phyloP scores from a whole-genome alignment of 139 green algal genomes.

The Auxenochlorella pyrenoidosa region DNA sequence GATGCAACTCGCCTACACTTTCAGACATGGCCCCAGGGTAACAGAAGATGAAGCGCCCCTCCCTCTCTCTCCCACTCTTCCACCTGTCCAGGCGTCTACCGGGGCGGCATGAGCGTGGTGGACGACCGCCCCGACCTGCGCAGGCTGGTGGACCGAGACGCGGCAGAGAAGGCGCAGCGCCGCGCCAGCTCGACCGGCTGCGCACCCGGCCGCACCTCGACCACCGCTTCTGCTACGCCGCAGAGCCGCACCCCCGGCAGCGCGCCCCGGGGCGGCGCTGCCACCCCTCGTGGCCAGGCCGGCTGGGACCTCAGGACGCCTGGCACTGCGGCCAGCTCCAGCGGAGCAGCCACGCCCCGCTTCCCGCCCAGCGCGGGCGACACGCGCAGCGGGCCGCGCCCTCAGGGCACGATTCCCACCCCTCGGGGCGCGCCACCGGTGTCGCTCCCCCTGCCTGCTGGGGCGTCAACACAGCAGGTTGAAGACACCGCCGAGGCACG shows the following conservation, averaged over 20 bases:
- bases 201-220: neutral
- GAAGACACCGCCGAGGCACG: neutral
- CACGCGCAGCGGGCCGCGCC: neutral
- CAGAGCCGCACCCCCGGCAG: slow-evolving; percentile 2
- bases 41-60: no score
- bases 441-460: neutral
- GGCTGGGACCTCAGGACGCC: neutral
- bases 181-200: neutral
- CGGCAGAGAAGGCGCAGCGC: slow-evolving; percentile 4
- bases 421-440: neutral
- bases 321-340: neutral
- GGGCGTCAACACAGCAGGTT: no score
- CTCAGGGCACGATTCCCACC: neutral
- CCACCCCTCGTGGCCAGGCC: neutral
- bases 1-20: no score
- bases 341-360: neutral
- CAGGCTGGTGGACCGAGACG: slow-evolving; percentile 1
- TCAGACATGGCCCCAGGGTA: no score
- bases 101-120: slow-evolving; percentile 15
- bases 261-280: no score
- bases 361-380: neutral
- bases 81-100: slow-evolving; percentile 25
- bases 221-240: neutral
- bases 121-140: neutral
- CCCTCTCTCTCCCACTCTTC: no score